phyloP scores from a whole-genome alignment of 257 asterid species.

The Solanum peruvianum region DNA sequence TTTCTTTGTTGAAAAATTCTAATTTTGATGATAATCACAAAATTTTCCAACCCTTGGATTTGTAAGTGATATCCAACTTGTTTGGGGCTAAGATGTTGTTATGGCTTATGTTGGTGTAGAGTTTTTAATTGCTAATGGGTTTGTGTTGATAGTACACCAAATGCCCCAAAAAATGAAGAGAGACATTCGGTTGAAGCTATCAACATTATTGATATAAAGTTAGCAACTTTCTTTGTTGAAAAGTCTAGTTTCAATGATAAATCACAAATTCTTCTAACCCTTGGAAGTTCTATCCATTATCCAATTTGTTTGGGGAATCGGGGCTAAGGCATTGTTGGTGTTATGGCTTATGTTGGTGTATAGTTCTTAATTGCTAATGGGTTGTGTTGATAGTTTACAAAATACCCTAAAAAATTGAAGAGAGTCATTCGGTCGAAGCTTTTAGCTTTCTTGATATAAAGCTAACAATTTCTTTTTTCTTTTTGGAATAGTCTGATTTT shows the following conservation, averaged over 20 bases:
- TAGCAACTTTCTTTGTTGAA: background rate
- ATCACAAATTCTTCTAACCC: background rate
- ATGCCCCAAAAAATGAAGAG: background rate
- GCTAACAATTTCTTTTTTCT: background rate
- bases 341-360: background rate
- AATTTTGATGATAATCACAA: background rate
- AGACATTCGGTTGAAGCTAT: background rate
- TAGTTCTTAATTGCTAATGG: background rate
- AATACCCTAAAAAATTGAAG: background rate
- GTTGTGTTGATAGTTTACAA: background rate
- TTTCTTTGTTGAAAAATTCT: background rate
- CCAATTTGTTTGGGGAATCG: background rate
- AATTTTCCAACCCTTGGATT: background rate
- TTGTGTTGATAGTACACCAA: background rate
- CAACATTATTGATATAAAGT: background rate
- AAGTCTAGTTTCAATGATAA: background rate
- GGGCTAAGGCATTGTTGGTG: background rate
- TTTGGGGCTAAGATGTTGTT: background rate
- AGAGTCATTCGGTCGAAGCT: background rate
- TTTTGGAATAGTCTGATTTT: background rate
- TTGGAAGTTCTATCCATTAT: background rate
- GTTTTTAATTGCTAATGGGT: background rate
- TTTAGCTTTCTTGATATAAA: background rate
- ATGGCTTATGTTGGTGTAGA: background rate
- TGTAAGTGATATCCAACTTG: background rate